Percentiles rank a stretch among this genome's conserved stretches.
Evolutionary conservation across 2,329 filamentous ascomycete species (phyloP).

Genomic region (Aspergillus candidus): DNA sequence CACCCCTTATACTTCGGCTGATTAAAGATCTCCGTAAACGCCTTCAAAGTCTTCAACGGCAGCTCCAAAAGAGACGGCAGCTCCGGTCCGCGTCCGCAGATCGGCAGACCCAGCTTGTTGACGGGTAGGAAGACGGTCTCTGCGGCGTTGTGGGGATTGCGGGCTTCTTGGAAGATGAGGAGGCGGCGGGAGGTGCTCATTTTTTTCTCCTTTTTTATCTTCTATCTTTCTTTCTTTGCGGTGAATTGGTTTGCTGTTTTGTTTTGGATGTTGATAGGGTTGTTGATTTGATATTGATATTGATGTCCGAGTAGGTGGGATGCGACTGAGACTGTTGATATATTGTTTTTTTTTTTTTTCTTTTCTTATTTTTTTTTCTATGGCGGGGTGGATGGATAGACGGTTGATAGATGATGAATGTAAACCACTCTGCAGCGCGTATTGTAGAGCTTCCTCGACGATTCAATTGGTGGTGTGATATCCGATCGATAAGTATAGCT

Average conservation of each 20-base stretch:
- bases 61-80: constrained; percentile 31
- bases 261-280: no score
- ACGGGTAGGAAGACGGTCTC: constrained; percentile 29
- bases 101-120: constrained; percentile 33
- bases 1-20: constrained; percentile 34
- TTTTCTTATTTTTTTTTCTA: no score
- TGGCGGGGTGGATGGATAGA: no score
- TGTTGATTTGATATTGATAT: not conserved
- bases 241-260: no score
- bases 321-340: no score
- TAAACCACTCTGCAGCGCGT: no score
- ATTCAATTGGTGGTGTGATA: no score
- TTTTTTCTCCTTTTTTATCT: constrained; percentile 5
- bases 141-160: constrained; percentile 24
- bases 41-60: constrained; percentile 28
- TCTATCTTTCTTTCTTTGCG: not conserved
- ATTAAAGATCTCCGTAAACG: constrained; percentile 37
- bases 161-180: constrained; percentile 34
- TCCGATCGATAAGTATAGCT: no score
- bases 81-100: constrained; percentile 28
- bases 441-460: no score
- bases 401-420: no score
- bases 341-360: no score
- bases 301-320: no score
- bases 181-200: constrained; percentile 20